Conservation (phyloP, 768 basidiomycete genomes). For the Phallus indusiatus region DNA sequence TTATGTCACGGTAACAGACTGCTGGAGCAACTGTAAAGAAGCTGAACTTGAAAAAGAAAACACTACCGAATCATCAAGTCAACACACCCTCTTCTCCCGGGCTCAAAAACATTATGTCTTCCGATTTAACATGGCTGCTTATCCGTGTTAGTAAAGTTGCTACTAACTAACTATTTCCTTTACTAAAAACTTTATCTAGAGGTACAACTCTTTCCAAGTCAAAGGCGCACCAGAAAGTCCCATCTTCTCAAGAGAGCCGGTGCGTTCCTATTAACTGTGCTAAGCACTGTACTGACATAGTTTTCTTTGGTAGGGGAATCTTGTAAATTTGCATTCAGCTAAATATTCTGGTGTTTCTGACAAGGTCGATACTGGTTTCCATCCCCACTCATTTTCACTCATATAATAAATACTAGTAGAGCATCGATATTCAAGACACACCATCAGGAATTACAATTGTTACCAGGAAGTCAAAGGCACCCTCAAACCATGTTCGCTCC, state of each 20-base stretch:
- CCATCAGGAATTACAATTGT: slow-evolving; percentile 48
- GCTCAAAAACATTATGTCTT: slow-evolving; percentile 45
- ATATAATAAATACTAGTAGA: slow-evolving; percentile 29
- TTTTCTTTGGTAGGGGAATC: slow-evolving; percentile 54
- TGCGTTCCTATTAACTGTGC: slow-evolving; percentile 27
- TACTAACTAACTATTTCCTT: not conserved
- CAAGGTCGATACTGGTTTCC: slow-evolving; percentile 38
- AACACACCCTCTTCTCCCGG: no score
- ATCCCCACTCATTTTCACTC: not conserved
- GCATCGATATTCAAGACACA: slow-evolving; percentile 52
- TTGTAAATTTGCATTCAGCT: slow-evolving; percentile 80
- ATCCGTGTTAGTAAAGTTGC: slow-evolving; percentile 54
- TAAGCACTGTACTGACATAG: slow-evolving; percentile 6
- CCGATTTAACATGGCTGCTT: slow-evolving; percentile 91
- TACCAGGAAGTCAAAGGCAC: slow-evolving; percentile 55
- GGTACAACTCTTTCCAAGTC: slow-evolving; percentile 79
- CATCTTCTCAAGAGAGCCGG: slow-evolving; percentile 77
- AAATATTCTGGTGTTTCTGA: slow-evolving; percentile 82
- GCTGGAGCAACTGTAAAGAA: not conserved
- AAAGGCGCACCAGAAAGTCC: slow-evolving; percentile 67
- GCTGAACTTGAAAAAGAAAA: slow-evolving; percentile 2
- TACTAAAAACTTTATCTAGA: slow-evolving; percentile 29
- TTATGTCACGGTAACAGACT: not conserved
- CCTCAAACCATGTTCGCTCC: slow-evolving; percentile 39
- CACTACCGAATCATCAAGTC: no score